phyloP scores from a whole-genome alignment of 495 filamentous ascomycete genomes.

The Trichoderma reesei region DNA sequence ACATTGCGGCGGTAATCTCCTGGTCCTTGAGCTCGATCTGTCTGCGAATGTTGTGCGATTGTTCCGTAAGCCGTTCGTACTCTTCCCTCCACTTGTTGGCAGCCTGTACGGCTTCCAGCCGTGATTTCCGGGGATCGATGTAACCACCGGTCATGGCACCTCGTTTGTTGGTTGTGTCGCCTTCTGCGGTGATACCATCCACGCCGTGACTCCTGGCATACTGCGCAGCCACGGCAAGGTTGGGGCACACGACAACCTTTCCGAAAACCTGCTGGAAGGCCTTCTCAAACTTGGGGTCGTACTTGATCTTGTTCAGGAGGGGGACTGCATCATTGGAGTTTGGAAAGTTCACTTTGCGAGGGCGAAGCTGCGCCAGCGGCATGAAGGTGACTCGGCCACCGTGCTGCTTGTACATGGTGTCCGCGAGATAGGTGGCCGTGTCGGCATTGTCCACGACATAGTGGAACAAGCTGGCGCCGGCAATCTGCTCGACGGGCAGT shows the following conservation, averaged over 20 bases:
- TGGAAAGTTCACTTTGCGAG: conserved; percentile 62
- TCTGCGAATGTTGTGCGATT: conserved; percentile 29
- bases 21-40: conserved; percentile 73
- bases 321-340: conserved; percentile 78
- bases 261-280: conserved; percentile 93
- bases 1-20: conserved; percentile 69
- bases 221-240: conserved; percentile 71
- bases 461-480: conserved; percentile 88
- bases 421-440: conserved; percentile 71
- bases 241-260: conserved; percentile 88
- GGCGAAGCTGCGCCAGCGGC: conserved; percentile 71
- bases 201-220: conserved; percentile 86
- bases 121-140: conserved; percentile 71
- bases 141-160: conserved; percentile 92
- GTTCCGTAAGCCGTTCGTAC: conserved; percentile 53
- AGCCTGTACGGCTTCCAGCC: conserved; percentile 73
- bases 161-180: conserved; percentile 86
- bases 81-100: conserved; percentile 64
- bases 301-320: conserved; percentile 78
- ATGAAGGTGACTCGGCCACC: conserved; percentile 92
- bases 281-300: conserved; percentile 62
- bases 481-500: conserved; percentile 84
- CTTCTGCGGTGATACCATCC: conserved; percentile 86
- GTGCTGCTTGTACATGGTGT: conserved; percentile 66
- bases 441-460: conserved; percentile 91